A percentile compares a stretch with the other conserved stretches of the same genome.
Evolutionary conservation across 495 filamentous ascomycete genomes (phyloP).

Genomic region (Tuber microsphaerosporum): DNA sequence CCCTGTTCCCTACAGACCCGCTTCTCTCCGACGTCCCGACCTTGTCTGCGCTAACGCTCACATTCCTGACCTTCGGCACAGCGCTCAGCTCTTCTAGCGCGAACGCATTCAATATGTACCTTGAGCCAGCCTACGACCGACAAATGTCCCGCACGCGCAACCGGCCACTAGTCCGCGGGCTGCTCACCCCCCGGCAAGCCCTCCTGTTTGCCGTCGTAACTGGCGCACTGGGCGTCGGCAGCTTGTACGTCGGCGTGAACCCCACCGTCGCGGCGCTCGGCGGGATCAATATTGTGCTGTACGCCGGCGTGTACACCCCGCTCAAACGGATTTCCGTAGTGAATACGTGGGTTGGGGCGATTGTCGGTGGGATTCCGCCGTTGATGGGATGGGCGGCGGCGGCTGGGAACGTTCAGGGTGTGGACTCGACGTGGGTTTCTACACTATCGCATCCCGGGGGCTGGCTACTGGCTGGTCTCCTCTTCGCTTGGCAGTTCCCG

Average conservation of each 20-base stretch:
- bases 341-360: constrained; percentile 91
- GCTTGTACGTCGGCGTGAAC: constrained; percentile 83
- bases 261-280: constrained; percentile 84
- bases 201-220: constrained; percentile 68
- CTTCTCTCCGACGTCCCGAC: constrained; percentile 71
- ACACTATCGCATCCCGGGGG: constrained; percentile 76
- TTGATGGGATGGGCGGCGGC: constrained; percentile 98
- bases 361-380: constrained; percentile 89
- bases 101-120: constrained; percentile 94
- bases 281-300: constrained; percentile 74
- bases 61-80: constrained; percentile 86
- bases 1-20: constrained; percentile 78
- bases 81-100: constrained; percentile 77
- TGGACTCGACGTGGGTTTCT: constrained; percentile 46
- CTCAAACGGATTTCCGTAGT: constrained; percentile 77
- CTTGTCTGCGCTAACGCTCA: constrained; percentile 78
- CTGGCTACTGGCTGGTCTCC: constrained; percentile 74
- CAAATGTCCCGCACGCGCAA: constrained; percentile 88
- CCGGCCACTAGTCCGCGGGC: constrained; percentile 74
- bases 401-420: constrained; percentile 49
- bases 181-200: constrained; percentile 69
- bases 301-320: constrained; percentile 87
- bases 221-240: constrained; percentile 57
- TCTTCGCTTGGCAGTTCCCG: constrained; percentile 96
- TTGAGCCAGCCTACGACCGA: constrained; percentile 83